Conservation (phyloP, 352 stramenopile genomes). For the Phytopythium vexans region DNA sequence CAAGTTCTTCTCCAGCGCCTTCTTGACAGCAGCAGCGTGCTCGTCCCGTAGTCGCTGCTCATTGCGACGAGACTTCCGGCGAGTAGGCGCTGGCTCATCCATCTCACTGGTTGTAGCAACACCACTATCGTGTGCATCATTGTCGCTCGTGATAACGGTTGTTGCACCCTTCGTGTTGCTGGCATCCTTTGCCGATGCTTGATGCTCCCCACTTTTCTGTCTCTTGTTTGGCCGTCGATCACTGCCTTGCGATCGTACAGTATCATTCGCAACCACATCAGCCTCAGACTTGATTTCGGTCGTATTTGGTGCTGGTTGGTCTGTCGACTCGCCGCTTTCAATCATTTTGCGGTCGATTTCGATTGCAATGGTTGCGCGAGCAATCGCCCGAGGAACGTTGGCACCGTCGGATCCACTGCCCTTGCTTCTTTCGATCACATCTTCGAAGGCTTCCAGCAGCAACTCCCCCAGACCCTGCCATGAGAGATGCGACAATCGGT, state of each 20-base stretch:
- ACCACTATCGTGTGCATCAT: conserved; percentile 41
- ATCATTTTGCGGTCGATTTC: conserved; percentile 4
- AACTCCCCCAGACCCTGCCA: conserved; percentile 57
- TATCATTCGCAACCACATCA: no score
- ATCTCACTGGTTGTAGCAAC: conserved; percentile 16
- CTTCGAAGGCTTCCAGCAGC: conserved; percentile 61
- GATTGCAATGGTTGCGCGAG: conserved; percentile 8
- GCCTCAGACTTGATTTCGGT: neutral
- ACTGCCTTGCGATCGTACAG: neutral
- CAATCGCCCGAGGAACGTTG: conserved; percentile 24
- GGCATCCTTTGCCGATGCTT: no score
- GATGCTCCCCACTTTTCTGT: conserved; percentile 5
- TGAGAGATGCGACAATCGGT: conserved; percentile 37
- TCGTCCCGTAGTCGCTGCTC: conserved; percentile 68
- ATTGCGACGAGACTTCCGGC: conserved; percentile 63
- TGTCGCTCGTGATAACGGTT: conserved; percentile 21
- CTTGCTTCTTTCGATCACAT: conserved; percentile 14
- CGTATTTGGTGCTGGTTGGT: neutral
- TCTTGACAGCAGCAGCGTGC: conserved; percentile 58
- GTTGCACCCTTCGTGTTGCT: no score
- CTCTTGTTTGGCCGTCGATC: conserved; percentile 4
- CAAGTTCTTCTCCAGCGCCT: conserved; percentile 57
- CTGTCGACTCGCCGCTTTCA: neutral
- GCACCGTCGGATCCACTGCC: conserved; percentile 4
- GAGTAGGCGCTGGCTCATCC: conserved; percentile 20